Evolutionary conservation across 495 filamentous ascomycete species (phyloP), one percentile per base, ranked within the genome.

Genomic region (Hypoxylon rickii): DNA sequence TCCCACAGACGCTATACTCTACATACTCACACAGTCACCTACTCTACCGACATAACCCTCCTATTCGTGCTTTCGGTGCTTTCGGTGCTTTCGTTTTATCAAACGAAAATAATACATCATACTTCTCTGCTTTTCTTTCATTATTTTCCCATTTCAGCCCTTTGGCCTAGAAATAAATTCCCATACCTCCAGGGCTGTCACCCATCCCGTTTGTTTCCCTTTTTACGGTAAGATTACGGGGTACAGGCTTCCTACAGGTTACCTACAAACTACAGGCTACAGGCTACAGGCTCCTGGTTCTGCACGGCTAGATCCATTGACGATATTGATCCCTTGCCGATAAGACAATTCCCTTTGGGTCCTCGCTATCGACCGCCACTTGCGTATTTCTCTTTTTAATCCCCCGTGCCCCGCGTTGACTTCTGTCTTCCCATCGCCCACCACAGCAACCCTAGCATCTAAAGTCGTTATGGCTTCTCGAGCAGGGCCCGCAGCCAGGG

Each of bases 391-490:
- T 44, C 56, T 60, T 31, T 46, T 55, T 53, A 33, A 40, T 38
- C 24, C 24, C 42, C 48, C 20, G 48, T 39, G 46, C 51, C 38
- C 48, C 26, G 8, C 46, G 56, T 39, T 48, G 32, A 39, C 19
- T 45, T 17, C 12, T 52, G 47, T 75, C 10, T 49, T 63, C 94
- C 93, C 89, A 85, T 88, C 66, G 77, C 86, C 66, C 78, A 89
- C 76, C 51, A 59, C 53, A 61, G 58, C 43, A 42, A 29, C 24
- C 49, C 33, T 42, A 18, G 37, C 21, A 41, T 11, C 16, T n/a
- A 24, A 5, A 19, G 21, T 48, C 50, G 75, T 46, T 69, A 96
- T 96, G 92, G 87, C 91, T 70, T 80, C 89, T 67, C 80, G 92
- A 78, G 80, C 63, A 64, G 66, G 85, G 70, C 83, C 87, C 71